Percentiles rank a stretch among this genome's conserved stretches.
These are phyloP conservation scores for Hansenula lynferdii DNA, from an alignment of 1,139 yeast species.

Conservation along the genomic window DNA sequence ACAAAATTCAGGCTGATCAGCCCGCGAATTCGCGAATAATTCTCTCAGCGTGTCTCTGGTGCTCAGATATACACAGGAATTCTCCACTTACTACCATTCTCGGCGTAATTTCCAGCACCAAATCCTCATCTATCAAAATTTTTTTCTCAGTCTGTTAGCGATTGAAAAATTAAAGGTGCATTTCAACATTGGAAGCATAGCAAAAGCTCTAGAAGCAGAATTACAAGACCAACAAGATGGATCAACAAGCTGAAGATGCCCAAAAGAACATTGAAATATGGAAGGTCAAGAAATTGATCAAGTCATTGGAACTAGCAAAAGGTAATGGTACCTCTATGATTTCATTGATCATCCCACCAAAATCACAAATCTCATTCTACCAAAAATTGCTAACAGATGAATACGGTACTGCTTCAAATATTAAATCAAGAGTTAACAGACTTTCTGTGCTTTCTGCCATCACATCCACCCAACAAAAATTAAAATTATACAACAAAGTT, in stretches of 20 bases:
- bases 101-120: slow-evolving; percentile 7
- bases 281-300: slow-evolving; percentile 94
- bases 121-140: neutral
- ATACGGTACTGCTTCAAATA: slow-evolving; percentile 97
- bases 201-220: neutral
- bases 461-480: slow-evolving; percentile 95
- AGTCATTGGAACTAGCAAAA: slow-evolving; percentile 81
- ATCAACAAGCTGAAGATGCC: slow-evolving; percentile 50
- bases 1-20: too few species aligned
- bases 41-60: neutral
- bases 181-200: neutral
- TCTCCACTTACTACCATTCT: neutral
- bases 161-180: neutral
- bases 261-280: slow-evolving; percentile 98
- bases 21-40: neutral
- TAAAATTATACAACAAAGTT: slow-evolving; percentile 82
- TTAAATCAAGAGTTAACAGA: slow-evolving; percentile 95
- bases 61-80: neutral
- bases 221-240: too few species aligned
- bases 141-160: neutral
- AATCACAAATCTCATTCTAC: slow-evolving; percentile 82
- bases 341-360: slow-evolving; percentile 92
- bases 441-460: slow-evolving; percentile 93
- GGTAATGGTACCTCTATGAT: slow-evolving; percentile 99
- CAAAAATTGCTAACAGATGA: slow-evolving; percentile 96